phyloP scores from a whole-genome alignment of 805 yeast species.

The Metschnikowia orientalis region DNA sequence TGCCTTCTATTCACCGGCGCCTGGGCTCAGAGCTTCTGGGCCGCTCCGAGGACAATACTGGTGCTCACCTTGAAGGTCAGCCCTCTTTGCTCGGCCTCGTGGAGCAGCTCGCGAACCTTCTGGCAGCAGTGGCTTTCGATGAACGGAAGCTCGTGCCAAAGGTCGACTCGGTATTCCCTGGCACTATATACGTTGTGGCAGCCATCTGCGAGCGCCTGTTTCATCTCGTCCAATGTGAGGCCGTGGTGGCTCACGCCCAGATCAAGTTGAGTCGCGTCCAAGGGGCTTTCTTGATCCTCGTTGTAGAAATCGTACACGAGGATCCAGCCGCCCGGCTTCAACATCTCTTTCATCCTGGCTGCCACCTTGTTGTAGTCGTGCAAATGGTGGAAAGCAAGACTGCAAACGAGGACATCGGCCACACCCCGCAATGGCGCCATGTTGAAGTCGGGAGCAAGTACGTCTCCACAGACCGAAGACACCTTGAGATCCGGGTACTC shows the following conservation, averaged over 20 bases:
- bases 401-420: conserved; percentile 28
- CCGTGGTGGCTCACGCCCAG: conserved; percentile 9
- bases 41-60: conserved; percentile 28
- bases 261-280: background rate
- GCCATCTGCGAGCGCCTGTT: conserved; percentile 1
- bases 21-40: conserved; percentile 18
- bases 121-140: conserved; percentile 23
- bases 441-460: conserved; percentile 18
- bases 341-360: conserved; percentile 27
- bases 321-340: conserved; percentile 32
- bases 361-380: conserved; percentile 28
- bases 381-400: conserved; percentile 39
- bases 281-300: conserved; percentile 13
- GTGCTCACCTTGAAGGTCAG: conserved; percentile 15
- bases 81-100: conserved; percentile 8
- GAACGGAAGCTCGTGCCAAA: conserved; percentile 26
- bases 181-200: conserved; percentile 21
- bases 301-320: conserved; percentile 39
- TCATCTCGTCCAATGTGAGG: conserved; percentile 4
- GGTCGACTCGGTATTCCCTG: conserved; percentile 15
- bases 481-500: conserved; percentile 12
- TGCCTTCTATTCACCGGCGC: too few relatives aligned
- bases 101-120: conserved; percentile 11
- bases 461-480: conserved; percentile 21
- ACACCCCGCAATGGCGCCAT: conserved; percentile 15